Evolutionary conservation across 1,284 basidiomycete species (phyloP).

Genomic region (Stereum hirsutum): DNA sequence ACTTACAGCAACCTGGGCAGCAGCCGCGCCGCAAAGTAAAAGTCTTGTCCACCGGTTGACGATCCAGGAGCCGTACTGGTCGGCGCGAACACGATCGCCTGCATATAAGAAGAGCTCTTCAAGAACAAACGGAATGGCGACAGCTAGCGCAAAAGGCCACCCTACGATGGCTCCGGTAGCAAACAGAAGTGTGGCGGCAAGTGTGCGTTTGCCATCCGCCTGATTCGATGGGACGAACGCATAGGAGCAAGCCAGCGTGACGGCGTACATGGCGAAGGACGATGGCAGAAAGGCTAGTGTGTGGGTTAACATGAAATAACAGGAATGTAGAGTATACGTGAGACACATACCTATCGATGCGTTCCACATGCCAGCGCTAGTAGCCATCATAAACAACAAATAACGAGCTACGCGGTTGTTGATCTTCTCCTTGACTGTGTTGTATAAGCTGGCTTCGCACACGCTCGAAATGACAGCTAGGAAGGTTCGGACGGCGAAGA

Average conservation of each 20-base stretch:
- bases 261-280: conserved; percentile 90
- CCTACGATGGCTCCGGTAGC: conserved; percentile 85
- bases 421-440: conserved; percentile 73
- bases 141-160: conserved; percentile 90
- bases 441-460: conserved; percentile 82
- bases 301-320: conserved; percentile 7
- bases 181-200: conserved; percentile 62
- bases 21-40: conserved; percentile 43
- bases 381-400: conserved; percentile 76
- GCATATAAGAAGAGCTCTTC: conserved; percentile 85
- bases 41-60: conserved; percentile 55
- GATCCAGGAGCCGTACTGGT: conserved; percentile 45
- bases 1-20: conserved; percentile 64
- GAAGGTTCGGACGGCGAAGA: conserved; percentile 82
- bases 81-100: conserved; percentile 57
- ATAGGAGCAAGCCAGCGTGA: conserved; percentile 74
- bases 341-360: conserved; percentile 62
- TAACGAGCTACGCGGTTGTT: conserved; percentile 90
- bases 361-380: conserved; percentile 92
- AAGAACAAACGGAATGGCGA: conserved; percentile 83
- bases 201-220: conserved; percentile 43
- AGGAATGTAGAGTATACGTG: not conserved
- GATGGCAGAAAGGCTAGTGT: conserved; percentile 86
- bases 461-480: conserved; percentile 71
- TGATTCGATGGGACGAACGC: conserved; percentile 64